A percentile compares a stretch with the other conserved stretches of the same genome.
Conservation (phyloP, 2,329 filamentous ascomycete species). For the Phaeosphaeria sp. region DNA sequence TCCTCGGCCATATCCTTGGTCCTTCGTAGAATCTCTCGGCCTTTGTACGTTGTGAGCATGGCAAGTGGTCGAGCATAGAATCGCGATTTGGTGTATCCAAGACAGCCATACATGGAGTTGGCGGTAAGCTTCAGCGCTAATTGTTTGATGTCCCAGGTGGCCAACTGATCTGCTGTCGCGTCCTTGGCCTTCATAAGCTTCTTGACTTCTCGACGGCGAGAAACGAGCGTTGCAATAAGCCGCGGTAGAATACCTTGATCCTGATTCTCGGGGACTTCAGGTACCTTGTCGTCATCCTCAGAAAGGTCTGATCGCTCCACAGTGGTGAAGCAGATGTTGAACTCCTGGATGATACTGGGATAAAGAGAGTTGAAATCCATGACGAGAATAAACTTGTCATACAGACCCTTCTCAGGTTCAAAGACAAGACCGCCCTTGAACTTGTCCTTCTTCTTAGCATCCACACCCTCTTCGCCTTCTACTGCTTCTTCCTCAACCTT, state of each 20-base stretch:
- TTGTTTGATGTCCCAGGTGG: slow-evolving; percentile 98
- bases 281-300: slow-evolving; percentile 86
- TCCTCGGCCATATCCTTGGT: slow-evolving; percentile 96
- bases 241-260: slow-evolving; percentile 85
- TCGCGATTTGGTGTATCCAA: slow-evolving; percentile 94
- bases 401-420: slow-evolving; percentile 95
- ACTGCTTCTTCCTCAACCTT: slow-evolving; percentile 76
- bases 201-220: slow-evolving; percentile 89
- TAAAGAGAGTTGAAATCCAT: slow-evolving; percentile 99
- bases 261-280: slow-evolving; percentile 81
- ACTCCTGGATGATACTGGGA: slow-evolving; percentile 98
- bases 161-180: slow-evolving; percentile 83
- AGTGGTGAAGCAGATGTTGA: slow-evolving; percentile 99
- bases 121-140: slow-evolving; percentile 95
- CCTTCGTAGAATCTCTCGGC: slow-evolving; percentile 93
- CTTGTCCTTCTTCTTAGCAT: slow-evolving; percentile 97
- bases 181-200: slow-evolving; percentile 94
- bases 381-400: slow-evolving; percentile 97
- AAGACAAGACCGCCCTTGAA: slow-evolving; percentile 99
- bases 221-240: slow-evolving; percentile 91
- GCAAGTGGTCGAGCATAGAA: slow-evolving; percentile 96
- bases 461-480: slow-evolving; percentile 70
- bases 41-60: slow-evolving; percentile 95
- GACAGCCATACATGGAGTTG: slow-evolving; percentile 99
- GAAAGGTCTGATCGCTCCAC: slow-evolving; percentile 77